Conservation (phyloP, 2,329 filamentous ascomycete genomes). For the Paraphoma chrysanthemicola region DNA sequence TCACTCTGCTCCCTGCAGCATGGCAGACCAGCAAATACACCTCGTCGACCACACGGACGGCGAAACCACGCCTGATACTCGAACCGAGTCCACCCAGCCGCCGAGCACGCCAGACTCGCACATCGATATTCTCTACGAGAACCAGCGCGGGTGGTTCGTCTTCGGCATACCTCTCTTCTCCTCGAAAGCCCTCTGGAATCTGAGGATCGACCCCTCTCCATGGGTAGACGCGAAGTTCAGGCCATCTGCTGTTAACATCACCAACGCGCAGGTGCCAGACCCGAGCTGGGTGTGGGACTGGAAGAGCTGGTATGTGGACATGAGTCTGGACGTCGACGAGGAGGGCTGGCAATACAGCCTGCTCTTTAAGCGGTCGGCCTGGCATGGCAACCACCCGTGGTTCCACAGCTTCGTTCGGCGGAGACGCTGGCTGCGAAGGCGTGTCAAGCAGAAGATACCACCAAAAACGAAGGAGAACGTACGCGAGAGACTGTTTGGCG, state of each 20-base stretch:
- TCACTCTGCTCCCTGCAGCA: slow-evolving; percentile 11
- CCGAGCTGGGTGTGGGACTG: slow-evolving; percentile 93
- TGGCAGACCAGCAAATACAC: slow-evolving; percentile 68
- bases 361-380: slow-evolving; percentile 70
- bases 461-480: slow-evolving; percentile 40
- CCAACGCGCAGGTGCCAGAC: slow-evolving; percentile 90
- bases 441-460: slow-evolving; percentile 67
- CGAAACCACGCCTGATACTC: slow-evolving; percentile 38
- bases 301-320: slow-evolving; percentile 76
- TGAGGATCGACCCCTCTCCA: slow-evolving; percentile 82
- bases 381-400: slow-evolving; percentile 90
- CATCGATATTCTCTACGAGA: slow-evolving; percentile 92
- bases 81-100: slow-evolving; percentile 16
- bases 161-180: slow-evolving; percentile 94
- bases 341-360: slow-evolving; percentile 98
- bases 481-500: slow-evolving; percentile 45
- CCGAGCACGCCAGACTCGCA: slow-evolving; percentile 33
- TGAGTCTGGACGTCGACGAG: slow-evolving; percentile 82
- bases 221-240: slow-evolving; percentile 76
- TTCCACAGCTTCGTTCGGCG: slow-evolving; percentile 94
- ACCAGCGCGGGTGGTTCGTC: slow-evolving; percentile 87
- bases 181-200: slow-evolving; percentile 71
- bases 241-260: slow-evolving; percentile 71
- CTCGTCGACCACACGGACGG: slow-evolving; percentile 65
- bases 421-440: slow-evolving; percentile 84